Percentiles rank a stretch among this genome's conserved stretches.
phyloP scores from a whole-genome alignment of 1,284 basidiomycete species.

The Fistulinella staudtii region DNA sequence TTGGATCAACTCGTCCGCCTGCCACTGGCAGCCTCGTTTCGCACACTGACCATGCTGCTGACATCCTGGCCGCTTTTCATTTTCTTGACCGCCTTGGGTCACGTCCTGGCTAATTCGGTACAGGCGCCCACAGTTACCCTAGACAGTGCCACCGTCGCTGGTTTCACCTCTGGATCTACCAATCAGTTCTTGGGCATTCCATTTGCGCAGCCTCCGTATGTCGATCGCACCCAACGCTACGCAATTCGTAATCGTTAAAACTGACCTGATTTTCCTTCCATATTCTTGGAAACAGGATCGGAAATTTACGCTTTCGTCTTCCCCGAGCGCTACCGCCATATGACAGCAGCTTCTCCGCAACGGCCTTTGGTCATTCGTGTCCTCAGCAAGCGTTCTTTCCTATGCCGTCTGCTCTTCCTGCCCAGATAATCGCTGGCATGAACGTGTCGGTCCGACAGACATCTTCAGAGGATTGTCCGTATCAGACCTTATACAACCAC shows the following conservation, averaged over 20 bases:
- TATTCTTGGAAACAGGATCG: constrained; percentile 11
- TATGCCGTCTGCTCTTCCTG: too few relatives aligned
- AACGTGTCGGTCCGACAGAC: too few relatives aligned
- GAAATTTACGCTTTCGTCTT: constrained; percentile 32
- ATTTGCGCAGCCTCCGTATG: constrained; percentile 37
- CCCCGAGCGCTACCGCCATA: constrained; percentile 34
- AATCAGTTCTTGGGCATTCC: constrained; percentile 35
- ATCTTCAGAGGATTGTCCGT: constrained; percentile 20
- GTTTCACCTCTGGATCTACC: constrained; percentile 15
- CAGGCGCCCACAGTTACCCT: constrained; percentile 17
- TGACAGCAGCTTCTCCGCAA: constrained; percentile 27
- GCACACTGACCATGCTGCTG: neutral
- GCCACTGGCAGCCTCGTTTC: neutral
- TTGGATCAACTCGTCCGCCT: too few relatives aligned
- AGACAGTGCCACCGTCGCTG: constrained; percentile 26
- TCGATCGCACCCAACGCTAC: neutral
- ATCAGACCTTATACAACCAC: too few relatives aligned
- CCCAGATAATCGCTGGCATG: too few relatives aligned
- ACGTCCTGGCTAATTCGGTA: neutral
- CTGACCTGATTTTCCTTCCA: neutral
- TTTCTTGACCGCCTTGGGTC: neutral
- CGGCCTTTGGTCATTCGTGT: constrained; percentile 34
- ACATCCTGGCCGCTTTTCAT: neutral
- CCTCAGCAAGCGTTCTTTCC: constrained; percentile 34
- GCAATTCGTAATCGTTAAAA: neutral